Base-by-base conservation (phyloP, 2,329 filamentous ascomycete genomes). In the Atkinsonella hypoxylon region DNA sequence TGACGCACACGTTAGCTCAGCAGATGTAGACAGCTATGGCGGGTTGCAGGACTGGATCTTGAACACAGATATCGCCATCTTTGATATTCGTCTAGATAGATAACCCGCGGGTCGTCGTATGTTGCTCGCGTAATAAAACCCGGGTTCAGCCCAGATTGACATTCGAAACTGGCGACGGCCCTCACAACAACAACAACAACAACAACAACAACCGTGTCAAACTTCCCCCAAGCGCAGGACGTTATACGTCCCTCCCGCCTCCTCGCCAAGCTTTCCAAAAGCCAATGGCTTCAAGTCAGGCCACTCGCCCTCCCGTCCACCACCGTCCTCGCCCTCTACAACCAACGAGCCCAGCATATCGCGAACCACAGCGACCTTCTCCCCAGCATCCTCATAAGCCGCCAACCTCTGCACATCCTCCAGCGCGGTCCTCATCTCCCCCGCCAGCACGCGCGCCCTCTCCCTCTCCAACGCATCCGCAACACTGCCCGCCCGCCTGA, bases 371-470 rank as follows among this genome's bases (percentile, higher is more conserved):
- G 47, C 51, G 1, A 63, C 49, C 54, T 61, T 55, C 26, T 46
- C 56, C 8, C 47, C 49, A 9, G 58, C 56, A 12, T 58, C 54
- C 31, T 59, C 49, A 20, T 55, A 49, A 13, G 49, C 49, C 15
- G 52, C 51, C n/a, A 67, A 53, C 43, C 51, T 60, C 32, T 56
- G 46, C 18, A 66, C 34, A 42, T 62, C 63, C 9, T 51, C 48
- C 51, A 54, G n/a, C 0, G 62, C 64, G 10, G 41, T 49, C 18
- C 40, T 47, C 50, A 44, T 57, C 57, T 68, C 65, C 2, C 48
- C 48, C 22, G 38, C 65, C 53, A 67, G 38, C 0, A 58, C 59
- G 32, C 66, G 54, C 41, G 52, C 39, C 26, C 65, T 58, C 53
- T 67, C 65, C 31, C 18, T 53, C 3, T 46, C 40, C 22, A 67